Conservation (phyloP, 768 basidiomycete genomes). For the Tylopilus sp. region DNA sequence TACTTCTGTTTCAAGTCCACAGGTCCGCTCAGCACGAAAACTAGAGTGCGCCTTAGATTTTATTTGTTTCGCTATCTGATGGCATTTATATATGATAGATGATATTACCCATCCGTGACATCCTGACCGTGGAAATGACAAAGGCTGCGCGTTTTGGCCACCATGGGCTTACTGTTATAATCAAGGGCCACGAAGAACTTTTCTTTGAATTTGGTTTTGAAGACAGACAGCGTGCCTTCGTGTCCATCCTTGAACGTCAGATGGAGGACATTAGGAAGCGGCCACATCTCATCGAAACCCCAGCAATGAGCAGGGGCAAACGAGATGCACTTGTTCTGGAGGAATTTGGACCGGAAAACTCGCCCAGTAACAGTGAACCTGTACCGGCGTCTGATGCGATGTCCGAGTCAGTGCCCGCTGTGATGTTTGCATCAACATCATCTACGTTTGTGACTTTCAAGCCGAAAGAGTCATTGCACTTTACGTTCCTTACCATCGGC, state of each 20-base stretch:
- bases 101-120: conserved; percentile 89
- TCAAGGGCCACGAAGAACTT: conserved; percentile 95
- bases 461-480: conserved; percentile 76
- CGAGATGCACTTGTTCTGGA: conserved; percentile 79
- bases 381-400: conserved; percentile 47
- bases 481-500: conserved; percentile 95
- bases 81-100: conserved; percentile 52
- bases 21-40: conserved; percentile 73
- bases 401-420: conserved; percentile 75
- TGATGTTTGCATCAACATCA: conserved; percentile 95
- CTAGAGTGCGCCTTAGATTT: conserved; percentile 57
- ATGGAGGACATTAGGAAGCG: conserved; percentile 68
- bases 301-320: conserved; percentile 47
- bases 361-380: conserved; percentile 39
- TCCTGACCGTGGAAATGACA: conserved; percentile 78
- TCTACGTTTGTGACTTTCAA: conserved; percentile 97
- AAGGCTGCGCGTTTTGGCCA: conserved; percentile 89
- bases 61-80: not conserved
- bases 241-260: conserved; percentile 70
- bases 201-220: conserved; percentile 92
- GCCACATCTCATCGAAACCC: conserved; percentile 41
- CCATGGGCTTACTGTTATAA: conserved; percentile 82
- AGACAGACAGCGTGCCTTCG: conserved; percentile 77
- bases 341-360: conserved; percentile 64
- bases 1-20: conserved; percentile 94